Conservation (phyloP, 768 basidiomycete genomes). For the Tylopilus vinaceipallidus region DNA sequence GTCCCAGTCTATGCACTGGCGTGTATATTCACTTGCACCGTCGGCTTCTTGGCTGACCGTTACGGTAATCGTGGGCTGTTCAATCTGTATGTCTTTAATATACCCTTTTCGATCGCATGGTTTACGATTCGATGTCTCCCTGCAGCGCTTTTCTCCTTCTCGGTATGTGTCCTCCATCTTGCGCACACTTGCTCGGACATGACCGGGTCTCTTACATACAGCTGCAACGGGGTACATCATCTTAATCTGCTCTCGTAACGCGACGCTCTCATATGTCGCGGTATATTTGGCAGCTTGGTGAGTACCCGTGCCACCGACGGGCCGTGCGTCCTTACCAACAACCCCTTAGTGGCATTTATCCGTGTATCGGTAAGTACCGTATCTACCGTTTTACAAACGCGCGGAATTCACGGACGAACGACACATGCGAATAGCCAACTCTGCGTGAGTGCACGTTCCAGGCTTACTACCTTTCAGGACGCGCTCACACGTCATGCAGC, state of each 20-base stretch:
- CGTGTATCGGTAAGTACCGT: slow-evolving; percentile 56
- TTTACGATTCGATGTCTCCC: background rate
- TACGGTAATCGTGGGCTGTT: slow-evolving; percentile 58
- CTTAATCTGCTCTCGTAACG: slow-evolving; percentile 56
- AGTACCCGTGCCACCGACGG: slow-evolving; percentile 16
- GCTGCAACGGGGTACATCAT: slow-evolving; percentile 69
- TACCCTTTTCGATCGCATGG: background rate
- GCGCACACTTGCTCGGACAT: no score
- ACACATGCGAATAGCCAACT: slow-evolving; percentile 45
- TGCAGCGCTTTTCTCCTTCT: slow-evolving; percentile 26
- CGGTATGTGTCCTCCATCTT: slow-evolving; percentile 15
- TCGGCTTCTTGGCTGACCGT: slow-evolving; percentile 64
- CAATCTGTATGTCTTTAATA: slow-evolving; percentile 49
- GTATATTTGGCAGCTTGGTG: slow-evolving; percentile 69
- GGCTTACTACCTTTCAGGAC: background rate
- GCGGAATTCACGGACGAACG: background rate
- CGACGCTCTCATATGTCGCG: slow-evolving; percentile 69
- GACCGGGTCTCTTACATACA: slow-evolving; percentile 17
- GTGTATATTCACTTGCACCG: slow-evolving; percentile 59
- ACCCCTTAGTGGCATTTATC: slow-evolving; percentile 62
- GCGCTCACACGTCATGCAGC: slow-evolving; percentile 25
- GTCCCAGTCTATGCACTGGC: slow-evolving; percentile 76
- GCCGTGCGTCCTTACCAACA: background rate
- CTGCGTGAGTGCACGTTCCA: slow-evolving; percentile 40
- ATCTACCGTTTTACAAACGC: background rate